A percentile compares a stretch with the other conserved stretches of the same genome.
phyloP scores from a whole-genome alignment of 1,139 yeast genomes.

The Kurtzmaniella natalensis region DNA sequence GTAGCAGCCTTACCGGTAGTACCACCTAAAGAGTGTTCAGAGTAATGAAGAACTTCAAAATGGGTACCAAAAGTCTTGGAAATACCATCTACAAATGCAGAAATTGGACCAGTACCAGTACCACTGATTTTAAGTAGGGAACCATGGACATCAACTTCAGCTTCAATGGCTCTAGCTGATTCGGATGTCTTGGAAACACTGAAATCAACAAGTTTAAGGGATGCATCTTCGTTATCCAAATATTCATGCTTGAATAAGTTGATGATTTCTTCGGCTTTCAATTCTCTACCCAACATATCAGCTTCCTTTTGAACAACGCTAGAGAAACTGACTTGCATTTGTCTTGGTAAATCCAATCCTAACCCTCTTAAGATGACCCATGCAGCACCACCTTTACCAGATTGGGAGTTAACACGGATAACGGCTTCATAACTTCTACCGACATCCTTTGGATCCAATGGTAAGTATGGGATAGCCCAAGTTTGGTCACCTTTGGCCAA shows the following conservation, averaged over 20 bases:
- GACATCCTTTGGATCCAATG: constrained; percentile 47
- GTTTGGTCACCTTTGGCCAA: constrained; percentile 18
- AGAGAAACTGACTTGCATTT: constrained; percentile 41
- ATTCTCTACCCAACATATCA: constrained; percentile 41
- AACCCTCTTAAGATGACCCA: constrained; percentile 46
- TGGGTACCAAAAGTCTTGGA: constrained; percentile 27
- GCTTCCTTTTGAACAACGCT: constrained; percentile 37
- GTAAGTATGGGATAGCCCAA: constrained; percentile 46
- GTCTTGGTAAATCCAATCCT: constrained; percentile 46
- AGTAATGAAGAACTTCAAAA: constrained; percentile 40
- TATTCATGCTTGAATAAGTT: constrained; percentile 35
- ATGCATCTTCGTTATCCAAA: constrained; percentile 16
- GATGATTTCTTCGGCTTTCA: constrained; percentile 39
- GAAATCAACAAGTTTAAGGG: constrained; percentile 30
- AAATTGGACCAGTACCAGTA: constrained; percentile 46
- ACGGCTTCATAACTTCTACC: constrained; percentile 51
- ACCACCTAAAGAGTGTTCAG: constrained; percentile 45
- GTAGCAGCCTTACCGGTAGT: constrained; percentile 45
- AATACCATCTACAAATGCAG: constrained; percentile 42
- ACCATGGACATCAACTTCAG: constrained; percentile 20
- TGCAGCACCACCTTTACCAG: constrained; percentile 50
- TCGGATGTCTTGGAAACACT: constrained; percentile 24
- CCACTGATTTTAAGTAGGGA: constrained; percentile 25
- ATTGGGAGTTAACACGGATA: constrained; percentile 47
- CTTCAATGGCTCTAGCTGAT: constrained; percentile 29